phyloP scores from a whole-genome alignment of 768 basidiomycete genomes.

The Galerina sulciceps region DNA sequence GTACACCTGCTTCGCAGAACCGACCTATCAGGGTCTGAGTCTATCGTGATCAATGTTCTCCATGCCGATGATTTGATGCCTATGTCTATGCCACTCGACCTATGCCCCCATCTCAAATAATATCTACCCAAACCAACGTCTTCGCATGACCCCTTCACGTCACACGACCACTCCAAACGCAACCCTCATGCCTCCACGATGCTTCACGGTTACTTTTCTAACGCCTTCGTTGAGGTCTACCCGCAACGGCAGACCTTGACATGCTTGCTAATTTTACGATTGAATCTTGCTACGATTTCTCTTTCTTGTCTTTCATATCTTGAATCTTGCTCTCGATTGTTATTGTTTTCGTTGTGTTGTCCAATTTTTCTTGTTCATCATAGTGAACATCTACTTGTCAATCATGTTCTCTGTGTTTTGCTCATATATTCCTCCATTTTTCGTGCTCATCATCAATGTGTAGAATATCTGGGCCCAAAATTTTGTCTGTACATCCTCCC shows the following conservation, averaged over 20 bases:
- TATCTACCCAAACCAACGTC: not conserved
- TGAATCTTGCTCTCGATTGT: constrained; percentile 1
- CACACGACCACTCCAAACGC: not conserved
- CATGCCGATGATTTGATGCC: constrained; percentile 5
- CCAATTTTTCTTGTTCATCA: not conserved
- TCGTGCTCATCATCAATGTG: constrained; percentile 1
- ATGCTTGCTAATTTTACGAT: not conserved
- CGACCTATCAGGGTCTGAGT: constrained; percentile 11
- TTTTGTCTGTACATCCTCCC: not conserved
- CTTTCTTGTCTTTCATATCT: not conserved
- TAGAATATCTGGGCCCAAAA: constrained; percentile 3
- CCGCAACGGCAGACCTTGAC: not conserved
- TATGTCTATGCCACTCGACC: not conserved
- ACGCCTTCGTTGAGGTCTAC: not conserved
- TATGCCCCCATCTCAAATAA: not conserved
- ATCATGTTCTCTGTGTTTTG: constrained; percentile 1
- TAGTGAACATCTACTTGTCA: not conserved
- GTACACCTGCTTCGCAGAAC: constrained; percentile 7
- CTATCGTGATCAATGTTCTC: not conserved
- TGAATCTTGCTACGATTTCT: constrained; percentile 5
- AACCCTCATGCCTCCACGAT: constrained; percentile 3
- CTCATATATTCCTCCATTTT: constrained; percentile 1
- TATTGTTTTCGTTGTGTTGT: constrained; percentile 8
- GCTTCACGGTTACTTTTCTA: not conserved
- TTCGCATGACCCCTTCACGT: constrained; percentile 1